These are phyloP conservation scores for Ensete ventricosum DNA, from an alignment of 176 grass and related monocot species.

Conservation along the genomic window DNA sequence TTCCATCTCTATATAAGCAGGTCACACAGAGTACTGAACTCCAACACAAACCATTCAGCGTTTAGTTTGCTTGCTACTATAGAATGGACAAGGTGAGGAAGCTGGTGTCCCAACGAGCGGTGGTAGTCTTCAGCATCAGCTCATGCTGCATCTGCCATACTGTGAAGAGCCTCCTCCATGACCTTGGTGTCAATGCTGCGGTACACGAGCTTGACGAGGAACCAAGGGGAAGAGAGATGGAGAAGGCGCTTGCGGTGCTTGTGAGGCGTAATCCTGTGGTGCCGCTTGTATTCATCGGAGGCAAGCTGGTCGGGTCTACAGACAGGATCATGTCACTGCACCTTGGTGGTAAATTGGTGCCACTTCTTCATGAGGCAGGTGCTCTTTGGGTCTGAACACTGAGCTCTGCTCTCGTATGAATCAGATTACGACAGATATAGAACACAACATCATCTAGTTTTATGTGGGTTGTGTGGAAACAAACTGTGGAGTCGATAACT, in stretches of 20 bases:
- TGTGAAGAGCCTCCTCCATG: conserved; percentile 30
- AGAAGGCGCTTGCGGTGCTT: conserved; percentile 24
- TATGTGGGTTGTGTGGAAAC: too few species aligned
- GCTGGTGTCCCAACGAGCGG: conserved; percentile 47
- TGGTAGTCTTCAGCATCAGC: conserved; percentile 73
- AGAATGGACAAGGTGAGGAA: conserved; percentile 43
- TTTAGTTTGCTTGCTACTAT: too few species aligned
- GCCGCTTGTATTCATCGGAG: conserved; percentile 48
- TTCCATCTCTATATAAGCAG: background rate
- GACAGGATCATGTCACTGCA: conserved; percentile 42
- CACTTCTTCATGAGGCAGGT: conserved; percentile 38
- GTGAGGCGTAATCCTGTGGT: conserved; percentile 16
- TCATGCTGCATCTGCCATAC: conserved; percentile 90
- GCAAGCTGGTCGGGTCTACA: conserved; percentile 34
- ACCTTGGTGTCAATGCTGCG: conserved; percentile 33
- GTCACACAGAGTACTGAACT: background rate
- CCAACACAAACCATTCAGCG: background rate
- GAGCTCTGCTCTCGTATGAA: too few species aligned
- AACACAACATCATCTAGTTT: too few species aligned
- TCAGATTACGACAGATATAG: too few species aligned
- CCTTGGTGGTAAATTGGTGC: conserved; percentile 34
- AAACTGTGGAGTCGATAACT: too few species aligned
- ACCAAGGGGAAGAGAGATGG: conserved; percentile 23
- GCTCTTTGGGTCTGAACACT: conserved; percentile 33
- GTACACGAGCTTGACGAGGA: conserved; percentile 45